These are phyloP conservation scores for Venturia nashicola DNA, from an alignment of 2,329 filamentous ascomycete species.

Conservation along the genomic window DNA sequence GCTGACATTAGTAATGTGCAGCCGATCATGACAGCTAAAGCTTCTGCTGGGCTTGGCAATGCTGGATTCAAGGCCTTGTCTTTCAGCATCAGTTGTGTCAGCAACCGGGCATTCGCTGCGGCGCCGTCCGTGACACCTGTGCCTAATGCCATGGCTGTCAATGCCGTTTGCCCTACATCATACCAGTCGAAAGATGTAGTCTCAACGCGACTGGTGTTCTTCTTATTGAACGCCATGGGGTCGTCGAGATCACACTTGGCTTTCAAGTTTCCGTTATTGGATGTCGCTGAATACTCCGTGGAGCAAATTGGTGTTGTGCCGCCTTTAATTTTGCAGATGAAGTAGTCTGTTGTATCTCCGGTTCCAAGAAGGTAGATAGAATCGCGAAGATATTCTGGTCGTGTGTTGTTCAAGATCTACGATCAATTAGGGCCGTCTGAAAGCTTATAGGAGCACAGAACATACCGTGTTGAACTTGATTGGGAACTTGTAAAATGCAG, in stretches of 20 bases:
- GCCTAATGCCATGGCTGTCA: conserved; percentile 29
- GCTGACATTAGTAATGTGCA: conserved; percentile 53
- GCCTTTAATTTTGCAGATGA: conserved; percentile 55
- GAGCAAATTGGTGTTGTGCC: conserved; percentile 54
- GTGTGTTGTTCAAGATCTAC: conserved; percentile 22
- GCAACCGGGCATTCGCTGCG: conserved; percentile 30
- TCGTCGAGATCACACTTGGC: conserved; percentile 48
- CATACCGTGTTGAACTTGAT: conserved; percentile 51
- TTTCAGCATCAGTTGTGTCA: conserved; percentile 31
- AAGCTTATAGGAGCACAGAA: not conserved
- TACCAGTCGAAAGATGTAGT: conserved; percentile 29
- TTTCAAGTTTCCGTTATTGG: conserved; percentile 44
- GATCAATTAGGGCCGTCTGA: not conserved
- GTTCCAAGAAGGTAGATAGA: conserved; percentile 53
- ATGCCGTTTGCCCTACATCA: conserved; percentile 31
- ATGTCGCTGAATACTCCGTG: conserved; percentile 38
- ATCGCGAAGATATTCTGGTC: conserved; percentile 25
- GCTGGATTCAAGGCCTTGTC: conserved; percentile 32
- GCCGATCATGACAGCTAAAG: conserved; percentile 56
- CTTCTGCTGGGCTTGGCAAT: conserved; percentile 60
- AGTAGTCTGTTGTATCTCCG: conserved; percentile 42
- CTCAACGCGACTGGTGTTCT: conserved; percentile 42
- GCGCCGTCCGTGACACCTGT: conserved; percentile 30
- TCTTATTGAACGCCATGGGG: conserved; percentile 41
- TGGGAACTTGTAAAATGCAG: conserved; percentile 39